These are phyloP conservation scores for Potentilla sterilis DNA, from an alignment of 306 rosid genomes.

Conservation along the genomic window DNA sequence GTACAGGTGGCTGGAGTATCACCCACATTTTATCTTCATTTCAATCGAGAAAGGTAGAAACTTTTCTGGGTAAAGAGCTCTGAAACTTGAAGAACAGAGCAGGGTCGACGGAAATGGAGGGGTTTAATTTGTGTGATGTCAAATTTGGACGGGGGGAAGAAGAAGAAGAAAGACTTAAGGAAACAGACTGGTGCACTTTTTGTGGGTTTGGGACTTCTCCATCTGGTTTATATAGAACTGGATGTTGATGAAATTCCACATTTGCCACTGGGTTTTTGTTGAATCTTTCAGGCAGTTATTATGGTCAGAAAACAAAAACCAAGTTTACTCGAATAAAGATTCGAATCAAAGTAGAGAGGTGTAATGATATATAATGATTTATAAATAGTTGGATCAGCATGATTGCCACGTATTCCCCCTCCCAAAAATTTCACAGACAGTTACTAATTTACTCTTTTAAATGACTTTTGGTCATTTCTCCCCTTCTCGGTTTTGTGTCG, in stretches of 20 bases:
- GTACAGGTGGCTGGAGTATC: no score
- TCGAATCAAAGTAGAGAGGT: neutral
- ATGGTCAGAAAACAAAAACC: neutral
- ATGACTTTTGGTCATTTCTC: no score
- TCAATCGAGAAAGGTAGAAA: neutral
- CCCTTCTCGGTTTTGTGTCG: no score
- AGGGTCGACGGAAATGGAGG: slow-evolving; percentile 6
- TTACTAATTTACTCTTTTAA: no score
- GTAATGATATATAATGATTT: no score
- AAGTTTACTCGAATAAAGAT: neutral
- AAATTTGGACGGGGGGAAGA: slow-evolving; percentile 2
- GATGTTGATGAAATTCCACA: neutral
- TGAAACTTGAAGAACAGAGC: neutral
- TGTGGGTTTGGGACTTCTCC: neutral
- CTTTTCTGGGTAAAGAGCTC: neutral
- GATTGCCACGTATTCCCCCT: neutral
- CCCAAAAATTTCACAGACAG: no score
- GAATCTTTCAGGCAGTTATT: neutral
- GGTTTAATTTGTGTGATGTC: neutral
- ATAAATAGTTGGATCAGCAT: neutral
- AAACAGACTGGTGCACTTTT: neutral
- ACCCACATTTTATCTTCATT: slow-evolving; percentile 15
- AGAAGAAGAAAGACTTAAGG: neutral
- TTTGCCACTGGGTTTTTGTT: neutral
- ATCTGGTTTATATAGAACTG: neutral